phyloP scores from a whole-genome alignment of 768 basidiomycete species.

The Pleurotus tuoliensis region DNA sequence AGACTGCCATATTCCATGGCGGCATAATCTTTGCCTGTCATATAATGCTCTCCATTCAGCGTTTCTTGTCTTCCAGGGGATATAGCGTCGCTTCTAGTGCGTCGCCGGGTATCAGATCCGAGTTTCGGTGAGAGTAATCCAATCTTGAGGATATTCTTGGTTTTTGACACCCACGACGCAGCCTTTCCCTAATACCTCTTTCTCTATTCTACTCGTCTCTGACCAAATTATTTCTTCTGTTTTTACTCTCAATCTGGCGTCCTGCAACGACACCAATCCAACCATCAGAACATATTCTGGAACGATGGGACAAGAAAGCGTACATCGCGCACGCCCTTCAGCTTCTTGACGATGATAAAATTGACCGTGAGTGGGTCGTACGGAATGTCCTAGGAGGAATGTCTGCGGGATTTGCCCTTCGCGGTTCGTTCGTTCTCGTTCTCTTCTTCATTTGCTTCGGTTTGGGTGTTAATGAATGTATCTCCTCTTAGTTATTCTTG shows the following conservation, averaged over 20 bases:
- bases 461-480: background rate
- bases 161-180: constrained; percentile 19
- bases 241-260: constrained; percentile 77
- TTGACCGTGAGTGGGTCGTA: constrained; percentile 83
- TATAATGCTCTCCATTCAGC: constrained; percentile 41
- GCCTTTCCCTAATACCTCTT: constrained; percentile 74
- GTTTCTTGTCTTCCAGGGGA: constrained; percentile 14
- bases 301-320: constrained; percentile 22
- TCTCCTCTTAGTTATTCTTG: constrained; percentile 59
- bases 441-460: background rate
- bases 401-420: constrained; percentile 81
- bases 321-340: constrained; percentile 40
- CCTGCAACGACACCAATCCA: constrained; percentile 31
- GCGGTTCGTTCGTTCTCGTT: constrained; percentile 44
- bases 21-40: constrained; percentile 61
- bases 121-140: constrained; percentile 50
- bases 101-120: constrained; percentile 50
- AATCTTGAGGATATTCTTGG: background rate
- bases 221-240: constrained; percentile 80
- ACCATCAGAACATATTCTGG: background rate
- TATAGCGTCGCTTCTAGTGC: background rate
- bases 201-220: constrained; percentile 80
- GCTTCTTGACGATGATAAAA: constrained; percentile 64
- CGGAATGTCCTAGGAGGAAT: constrained; percentile 82
- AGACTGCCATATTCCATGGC: constrained; percentile 71